Conservation (phyloP, 1,284 basidiomycete genomes). For the Hemileccinum hortonii region DNA sequence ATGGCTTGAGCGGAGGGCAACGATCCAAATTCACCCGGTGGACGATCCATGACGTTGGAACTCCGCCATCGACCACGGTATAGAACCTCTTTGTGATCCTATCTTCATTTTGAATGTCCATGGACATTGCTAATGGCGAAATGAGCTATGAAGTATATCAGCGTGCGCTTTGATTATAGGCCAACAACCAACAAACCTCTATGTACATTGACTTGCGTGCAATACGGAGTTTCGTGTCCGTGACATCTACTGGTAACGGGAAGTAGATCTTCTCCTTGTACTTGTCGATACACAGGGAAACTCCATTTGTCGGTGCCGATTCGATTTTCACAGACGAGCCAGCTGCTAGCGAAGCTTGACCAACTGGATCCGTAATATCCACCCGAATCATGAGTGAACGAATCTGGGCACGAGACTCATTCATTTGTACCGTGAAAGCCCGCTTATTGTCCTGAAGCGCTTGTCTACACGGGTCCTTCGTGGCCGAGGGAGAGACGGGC, state of each 20-base stretch:
- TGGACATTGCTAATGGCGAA: conserved; percentile 25
- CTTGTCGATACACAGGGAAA: conserved; percentile 17
- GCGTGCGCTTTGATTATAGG: not conserved
- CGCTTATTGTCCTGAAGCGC: not conserved
- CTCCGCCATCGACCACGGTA: conserved; percentile 16
- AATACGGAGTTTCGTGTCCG: conserved; percentile 40
- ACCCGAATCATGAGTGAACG: conserved; percentile 18
- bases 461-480: not conserved
- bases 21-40: conserved; percentile 42
- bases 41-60: conserved; percentile 38
- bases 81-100: conserved; percentile 36
- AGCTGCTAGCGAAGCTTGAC: conserved; percentile 14
- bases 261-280: conserved; percentile 20
- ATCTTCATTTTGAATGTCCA: conserved; percentile 12
- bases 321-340: conserved; percentile 23
- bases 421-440: conserved; percentile 16
- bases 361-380: conserved; percentile 23
- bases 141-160: conserved; percentile 28
- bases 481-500: not conserved
- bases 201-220: conserved; percentile 54
- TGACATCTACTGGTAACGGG: conserved; percentile 36
- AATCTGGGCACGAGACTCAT: conserved; percentile 16
- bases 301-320: conserved; percentile 1
- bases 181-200: conserved; percentile 40
- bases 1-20: conserved; percentile 34